phyloP scores from a whole-genome alignment of 495 filamentous ascomycete species.

The Talaromyces proteolyticus region DNA sequence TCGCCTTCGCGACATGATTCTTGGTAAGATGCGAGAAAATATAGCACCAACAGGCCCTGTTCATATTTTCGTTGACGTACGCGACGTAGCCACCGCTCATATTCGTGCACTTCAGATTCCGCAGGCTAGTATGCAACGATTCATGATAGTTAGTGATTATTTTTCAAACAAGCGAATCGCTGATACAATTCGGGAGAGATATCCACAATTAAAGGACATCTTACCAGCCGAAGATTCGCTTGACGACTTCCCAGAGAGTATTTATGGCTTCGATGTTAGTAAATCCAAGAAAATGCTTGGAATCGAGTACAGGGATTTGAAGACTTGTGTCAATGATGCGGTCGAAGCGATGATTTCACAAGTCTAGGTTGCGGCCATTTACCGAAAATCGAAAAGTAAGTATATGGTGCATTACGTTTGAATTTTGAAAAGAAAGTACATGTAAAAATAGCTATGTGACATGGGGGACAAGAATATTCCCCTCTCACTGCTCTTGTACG shows the following conservation, averaged over 20 bases:
- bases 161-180: conserved; percentile 50
- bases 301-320: conserved; percentile 35
- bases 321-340: conserved; percentile 42
- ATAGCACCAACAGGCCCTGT: conserved; percentile 43
- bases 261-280: conserved; percentile 35
- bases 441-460: too few relatives aligned
- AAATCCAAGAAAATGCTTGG: conserved; percentile 42
- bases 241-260: conserved; percentile 14
- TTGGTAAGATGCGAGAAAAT: conserved; percentile 48
- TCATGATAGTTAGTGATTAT: conserved; percentile 50
- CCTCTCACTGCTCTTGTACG: too few relatives aligned
- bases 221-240: conserved; percentile 42
- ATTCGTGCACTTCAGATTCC: conserved; percentile 51
- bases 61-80: conserved; percentile 48
- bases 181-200: conserved; percentile 49
- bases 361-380: neutral
- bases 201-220: conserved; percentile 46
- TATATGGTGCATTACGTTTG: too few relatives aligned
- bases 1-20: conserved; percentile 38
- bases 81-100: conserved; percentile 55
- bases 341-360: conserved; percentile 15
- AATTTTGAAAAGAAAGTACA: too few relatives aligned
- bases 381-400: too few relatives aligned
- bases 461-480: too few relatives aligned
- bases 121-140: conserved; percentile 53